These are phyloP conservation scores for Ambrosia artemisiifolia DNA, from an alignment of 129 eudicot species.

Conservation along the genomic window DNA sequence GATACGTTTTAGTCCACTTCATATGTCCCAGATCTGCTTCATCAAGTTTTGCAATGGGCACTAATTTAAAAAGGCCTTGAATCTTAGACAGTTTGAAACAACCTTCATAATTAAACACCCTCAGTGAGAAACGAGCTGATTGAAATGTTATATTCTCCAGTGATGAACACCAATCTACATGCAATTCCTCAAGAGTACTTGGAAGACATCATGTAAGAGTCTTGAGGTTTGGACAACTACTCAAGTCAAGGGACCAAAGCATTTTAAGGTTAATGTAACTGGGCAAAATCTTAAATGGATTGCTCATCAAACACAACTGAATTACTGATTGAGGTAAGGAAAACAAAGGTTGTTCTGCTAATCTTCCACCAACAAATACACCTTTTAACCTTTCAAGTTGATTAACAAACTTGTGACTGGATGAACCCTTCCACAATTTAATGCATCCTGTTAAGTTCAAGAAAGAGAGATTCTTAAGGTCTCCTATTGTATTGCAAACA, in stretches of 20 bases:
- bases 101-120: background rate
- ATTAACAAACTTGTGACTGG: background rate
- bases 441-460: conserved; percentile 16
- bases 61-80: conserved; percentile 11
- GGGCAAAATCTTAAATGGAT: background rate
- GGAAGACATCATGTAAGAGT: conserved; percentile 8
- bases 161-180: background rate
- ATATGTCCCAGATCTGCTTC: conserved; percentile 9
- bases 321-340: background rate
- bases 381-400: background rate
- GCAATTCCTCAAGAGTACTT: background rate
- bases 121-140: conserved; percentile 4
- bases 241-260: background rate
- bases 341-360: background rate
- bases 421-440: conserved; percentile 1
- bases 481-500: conserved; percentile 24
- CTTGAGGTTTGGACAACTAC: background rate
- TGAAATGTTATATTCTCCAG: conserved; percentile 10
- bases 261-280: background rate
- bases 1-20: conserved; percentile 6
- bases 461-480: conserved; percentile 8
- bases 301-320: background rate
- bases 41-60: background rate
- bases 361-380: background rate
- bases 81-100: background rate